These are phyloP conservation scores for Citrus unshiu DNA, from an alignment of 345 rosid species.

Conservation along the genomic window DNA sequence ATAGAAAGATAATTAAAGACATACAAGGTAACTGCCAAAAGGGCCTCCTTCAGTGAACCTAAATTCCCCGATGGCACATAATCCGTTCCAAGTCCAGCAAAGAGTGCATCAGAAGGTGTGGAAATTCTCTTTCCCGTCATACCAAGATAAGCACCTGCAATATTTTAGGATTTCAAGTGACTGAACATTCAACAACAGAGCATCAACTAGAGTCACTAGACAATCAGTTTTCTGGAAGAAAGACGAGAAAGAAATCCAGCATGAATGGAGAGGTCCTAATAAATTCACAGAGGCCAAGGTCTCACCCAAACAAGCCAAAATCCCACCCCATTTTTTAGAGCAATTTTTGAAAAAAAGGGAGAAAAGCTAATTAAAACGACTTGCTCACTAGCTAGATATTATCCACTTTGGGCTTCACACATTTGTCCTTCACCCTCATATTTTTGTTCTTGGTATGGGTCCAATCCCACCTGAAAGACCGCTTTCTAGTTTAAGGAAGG, in stretches of 20 bases:
- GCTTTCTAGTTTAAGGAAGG: too few relatives aligned
- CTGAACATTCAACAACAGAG: background rate
- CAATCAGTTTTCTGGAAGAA: background rate
- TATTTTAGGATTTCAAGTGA: constrained; percentile 5
- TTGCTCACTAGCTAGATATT: too few relatives aligned
- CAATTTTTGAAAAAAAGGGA: too few relatives aligned
- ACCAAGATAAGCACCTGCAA: constrained; percentile 86
- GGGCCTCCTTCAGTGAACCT: constrained; percentile 61
- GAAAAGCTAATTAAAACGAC: too few relatives aligned
- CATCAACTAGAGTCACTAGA: background rate
- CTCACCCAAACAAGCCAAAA: background rate
- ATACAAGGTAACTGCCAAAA: constrained; percentile 64
- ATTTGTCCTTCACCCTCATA: too few relatives aligned
- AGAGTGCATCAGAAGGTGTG: constrained; percentile 83
- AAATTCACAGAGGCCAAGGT: background rate
- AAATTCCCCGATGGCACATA: constrained; percentile 73
- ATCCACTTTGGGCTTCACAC: too few relatives aligned
- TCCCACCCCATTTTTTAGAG: background rate
- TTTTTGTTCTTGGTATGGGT: too few relatives aligned
- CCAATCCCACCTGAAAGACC: too few relatives aligned
- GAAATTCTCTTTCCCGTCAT: constrained; percentile 87
- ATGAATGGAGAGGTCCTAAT: background rate
- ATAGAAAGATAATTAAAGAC: constrained; percentile 3
- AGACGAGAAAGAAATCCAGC: background rate
- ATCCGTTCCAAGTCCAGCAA: constrained; percentile 79